Evolutionary conservation across 257 asterid genomes (phyloP).

Genomic region (Plantago major): DNA sequence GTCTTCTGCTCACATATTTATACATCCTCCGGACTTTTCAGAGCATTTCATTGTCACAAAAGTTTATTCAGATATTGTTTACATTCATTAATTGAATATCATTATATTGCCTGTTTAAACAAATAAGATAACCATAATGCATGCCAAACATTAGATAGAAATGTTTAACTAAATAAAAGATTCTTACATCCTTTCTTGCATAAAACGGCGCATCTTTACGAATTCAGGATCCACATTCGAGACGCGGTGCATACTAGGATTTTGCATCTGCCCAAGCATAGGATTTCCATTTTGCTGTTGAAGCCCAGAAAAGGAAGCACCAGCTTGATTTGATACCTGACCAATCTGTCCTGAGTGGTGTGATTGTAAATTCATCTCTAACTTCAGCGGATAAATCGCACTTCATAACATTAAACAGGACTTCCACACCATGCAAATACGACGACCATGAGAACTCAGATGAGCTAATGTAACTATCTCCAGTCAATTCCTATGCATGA

Average conservation of each 20-base stretch:
- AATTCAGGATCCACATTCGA: slow-evolving; percentile 49
- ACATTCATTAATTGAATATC: background rate
- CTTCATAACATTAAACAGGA: slow-evolving; percentile 24
- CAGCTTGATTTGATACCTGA: slow-evolving; percentile 59
- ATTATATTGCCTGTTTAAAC: background rate
- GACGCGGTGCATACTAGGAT: slow-evolving; percentile 44
- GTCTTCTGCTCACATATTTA: background rate
- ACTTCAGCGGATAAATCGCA: slow-evolving; percentile 20
- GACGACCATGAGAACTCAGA: slow-evolving; percentile 15
- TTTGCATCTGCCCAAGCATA: slow-evolving; percentile 62
- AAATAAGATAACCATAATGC: background rate
- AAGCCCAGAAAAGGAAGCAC: slow-evolving; percentile 41
- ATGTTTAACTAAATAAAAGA: slow-evolving; percentile 7
- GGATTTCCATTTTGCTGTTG: slow-evolving; percentile 65
- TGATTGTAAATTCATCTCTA: slow-evolving; percentile 56
- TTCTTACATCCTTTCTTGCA: slow-evolving; percentile 64
- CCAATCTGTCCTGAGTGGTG: slow-evolving; percentile 66
- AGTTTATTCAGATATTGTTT: background rate
- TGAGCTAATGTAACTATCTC: slow-evolving; percentile 11
- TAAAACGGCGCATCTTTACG: slow-evolving; percentile 29
- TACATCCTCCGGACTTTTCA: background rate
- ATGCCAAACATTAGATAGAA: background rate
- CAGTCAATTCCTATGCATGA: slow-evolving; percentile 10
- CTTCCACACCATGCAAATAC: slow-evolving; percentile 22
- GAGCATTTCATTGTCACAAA: slow-evolving; percentile 4